Base-by-base conservation (phyloP, 208 protist genomes). In the Trichomonas vaginalis region DNA sequence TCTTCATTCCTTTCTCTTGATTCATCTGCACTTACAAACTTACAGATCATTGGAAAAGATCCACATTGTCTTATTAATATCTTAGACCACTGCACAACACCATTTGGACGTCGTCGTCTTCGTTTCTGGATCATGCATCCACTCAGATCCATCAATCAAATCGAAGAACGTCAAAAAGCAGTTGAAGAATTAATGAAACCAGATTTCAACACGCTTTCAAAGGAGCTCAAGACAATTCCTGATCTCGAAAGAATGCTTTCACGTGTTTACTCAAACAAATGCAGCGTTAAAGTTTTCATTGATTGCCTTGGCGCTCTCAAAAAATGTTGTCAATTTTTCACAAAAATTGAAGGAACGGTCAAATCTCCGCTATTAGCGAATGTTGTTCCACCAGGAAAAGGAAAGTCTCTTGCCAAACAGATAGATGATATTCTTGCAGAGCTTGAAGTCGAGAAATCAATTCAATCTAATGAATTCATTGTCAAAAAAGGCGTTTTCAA, bases 11-110 rank as follows among this genome's bases (percentile, higher is more conserved):
- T 96, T 15, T 90, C 62, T 37, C n/a, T 96, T 10, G 62, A 96
- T 96, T 49, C 61, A 42, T 48, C 35, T 3, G 70, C 95, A 35
- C 47, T 96, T 39, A 56, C 49, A 39, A 96, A 87, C 45, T 48
- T 96, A 39, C 56, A 96, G 90, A 82, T 96, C 46, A 87, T 96
- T 48, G 46, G 56, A 87, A 96, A 88, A 51, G 95, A 82, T 27
- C 10, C 10, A 62, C 1, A 62, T 82, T 87, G 56, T 48, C 32
- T 96, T 10, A 46, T 96, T 49, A 40, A 42, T 39, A 87, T 96
- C 39, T 46, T 96, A 39, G 70, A 96, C 83, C 48, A 46, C 46
- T 96, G 95, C 46, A 35, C n/a, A 39, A 96, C 95, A 17, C 21
- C 49, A 48, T 96, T 86, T 42, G 95, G 95, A 39, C 45, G 46